Conservation (phyloP, 2,329 filamentous ascomycete species). For the Neonectria magnoliae region DNA sequence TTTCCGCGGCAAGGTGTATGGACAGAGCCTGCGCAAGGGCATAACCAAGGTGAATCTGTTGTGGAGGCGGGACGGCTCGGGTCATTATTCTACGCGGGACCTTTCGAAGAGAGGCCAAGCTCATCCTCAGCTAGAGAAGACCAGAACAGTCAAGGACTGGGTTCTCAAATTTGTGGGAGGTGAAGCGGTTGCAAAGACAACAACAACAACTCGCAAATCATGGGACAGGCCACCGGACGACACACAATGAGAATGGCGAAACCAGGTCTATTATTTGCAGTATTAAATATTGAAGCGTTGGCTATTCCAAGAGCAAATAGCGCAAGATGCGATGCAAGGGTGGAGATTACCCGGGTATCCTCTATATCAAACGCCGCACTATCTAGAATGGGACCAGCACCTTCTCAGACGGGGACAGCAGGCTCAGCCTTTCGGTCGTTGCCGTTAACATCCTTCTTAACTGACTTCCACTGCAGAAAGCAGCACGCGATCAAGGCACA, state of each 20-base stretch:
- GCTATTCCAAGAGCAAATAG: conserved; percentile 10
- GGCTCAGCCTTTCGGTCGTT: conserved; percentile 41
- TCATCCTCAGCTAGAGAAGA: conserved; percentile 69
- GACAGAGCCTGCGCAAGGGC: conserved; percentile 79
- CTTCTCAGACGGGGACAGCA: conserved; percentile 37
- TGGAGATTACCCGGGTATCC: conserved; percentile 41
- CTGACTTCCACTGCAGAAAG: conserved; percentile 63
- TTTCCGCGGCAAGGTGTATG: conserved; percentile 82
- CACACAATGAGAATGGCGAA: conserved; percentile 46
- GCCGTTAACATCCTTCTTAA: conserved; percentile 54
- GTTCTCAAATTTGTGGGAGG: conserved; percentile 73
- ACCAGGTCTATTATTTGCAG: conserved; percentile 10
- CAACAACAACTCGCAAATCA: conserved; percentile 34
- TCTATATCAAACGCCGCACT: conserved; percentile 36
- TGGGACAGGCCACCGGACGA: conserved; percentile 56
- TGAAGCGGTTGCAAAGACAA: conserved; percentile 37
- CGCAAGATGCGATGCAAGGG: conserved; percentile 31
- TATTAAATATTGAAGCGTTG: conserved; percentile 17
- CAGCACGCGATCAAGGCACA: conserved; percentile 56
- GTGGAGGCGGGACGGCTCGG: conserved; percentile 61
- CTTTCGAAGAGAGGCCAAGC: conserved; percentile 49
- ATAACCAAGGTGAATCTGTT: conserved; percentile 77
- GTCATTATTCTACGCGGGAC: conserved; percentile 65
- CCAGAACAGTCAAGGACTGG: conserved; percentile 78
- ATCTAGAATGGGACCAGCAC: conserved; percentile 7